Evolutionary conservation across 1,284 basidiomycete species (phyloP).

Genomic region (Anthracocystis setariae): DNA sequence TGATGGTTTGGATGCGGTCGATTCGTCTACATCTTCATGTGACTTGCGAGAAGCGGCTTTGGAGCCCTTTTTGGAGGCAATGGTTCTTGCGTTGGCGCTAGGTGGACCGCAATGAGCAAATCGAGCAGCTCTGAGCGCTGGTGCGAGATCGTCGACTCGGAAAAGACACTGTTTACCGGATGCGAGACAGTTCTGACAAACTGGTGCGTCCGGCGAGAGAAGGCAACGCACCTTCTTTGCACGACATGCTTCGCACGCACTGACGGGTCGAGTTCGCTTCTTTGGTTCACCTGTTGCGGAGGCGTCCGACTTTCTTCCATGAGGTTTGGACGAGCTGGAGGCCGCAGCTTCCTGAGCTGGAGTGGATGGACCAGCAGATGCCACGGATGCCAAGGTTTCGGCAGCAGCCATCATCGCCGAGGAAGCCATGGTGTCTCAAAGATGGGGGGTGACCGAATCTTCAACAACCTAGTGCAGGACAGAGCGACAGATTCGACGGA

Average conservation of each 20-base stretch:
- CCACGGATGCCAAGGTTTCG: constrained; percentile 50
- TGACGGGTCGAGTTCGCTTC: constrained; percentile 59
- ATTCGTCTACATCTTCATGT: constrained; percentile 15
- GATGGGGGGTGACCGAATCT: neutral
- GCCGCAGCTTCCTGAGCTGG: constrained; percentile 17
- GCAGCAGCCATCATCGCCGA: constrained; percentile 53
- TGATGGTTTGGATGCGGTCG: constrained; percentile 13
- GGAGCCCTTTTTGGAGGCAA: constrained; percentile 42
- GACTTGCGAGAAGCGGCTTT: constrained; percentile 30
- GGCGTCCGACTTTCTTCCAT: constrained; percentile 13
- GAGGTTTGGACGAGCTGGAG: constrained; percentile 6
- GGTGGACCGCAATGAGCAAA: constrained; percentile 57
- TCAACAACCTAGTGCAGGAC: neutral
- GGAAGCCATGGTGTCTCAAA: constrained; percentile 26
- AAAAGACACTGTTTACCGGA: constrained; percentile 61
- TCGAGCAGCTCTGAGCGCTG: constrained; percentile 53
- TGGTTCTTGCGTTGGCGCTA: constrained; percentile 41
- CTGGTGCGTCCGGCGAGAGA: constrained; percentile 52
- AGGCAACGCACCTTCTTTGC: constrained; percentile 61
- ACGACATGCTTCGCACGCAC: constrained; percentile 60
- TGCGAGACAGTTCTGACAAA: constrained; percentile 58
- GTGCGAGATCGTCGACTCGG: constrained; percentile 59
- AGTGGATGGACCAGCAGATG: constrained; percentile 39
- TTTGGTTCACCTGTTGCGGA: constrained; percentile 43
- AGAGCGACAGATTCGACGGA: neutral